Percentiles rank a stretch among this genome's conserved stretches.
Evolutionary conservation across 2,329 filamentous ascomycete species (phyloP).

Genomic region (Colletotrichum sansevieriae): DNA sequence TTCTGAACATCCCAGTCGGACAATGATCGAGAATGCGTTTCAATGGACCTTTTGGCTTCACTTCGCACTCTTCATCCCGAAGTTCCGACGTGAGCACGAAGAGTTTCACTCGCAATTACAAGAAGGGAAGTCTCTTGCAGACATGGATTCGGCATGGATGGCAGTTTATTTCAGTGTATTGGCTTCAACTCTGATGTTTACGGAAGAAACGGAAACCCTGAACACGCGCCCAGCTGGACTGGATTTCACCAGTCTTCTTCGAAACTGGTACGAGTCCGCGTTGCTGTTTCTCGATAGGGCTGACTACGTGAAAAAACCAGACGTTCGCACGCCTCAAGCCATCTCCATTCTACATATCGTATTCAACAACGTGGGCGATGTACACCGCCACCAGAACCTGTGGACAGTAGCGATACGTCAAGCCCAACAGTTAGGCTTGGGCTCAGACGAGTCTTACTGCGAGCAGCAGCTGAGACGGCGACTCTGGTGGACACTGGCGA

Average conservation of each 20-base stretch:
- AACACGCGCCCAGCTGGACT: neutral
- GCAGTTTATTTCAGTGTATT: neutral
- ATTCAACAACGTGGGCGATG: neutral
- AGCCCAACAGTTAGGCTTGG: neutral
- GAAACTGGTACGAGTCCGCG: neutral
- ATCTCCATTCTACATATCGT: neutral
- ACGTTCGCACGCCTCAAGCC: neutral
- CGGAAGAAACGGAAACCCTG: neutral
- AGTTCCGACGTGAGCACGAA: neutral
- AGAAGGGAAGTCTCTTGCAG: neutral
- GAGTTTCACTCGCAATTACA: neutral
- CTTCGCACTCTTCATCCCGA: neutral
- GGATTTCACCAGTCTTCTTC: neutral
- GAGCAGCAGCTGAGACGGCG: neutral
- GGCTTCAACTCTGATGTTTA: conserved; percentile 8
- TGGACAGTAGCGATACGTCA: conserved; percentile 7
- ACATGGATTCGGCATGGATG: neutral
- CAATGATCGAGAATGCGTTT: neutral
- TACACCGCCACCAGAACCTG: neutral
- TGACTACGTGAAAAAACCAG: neutral
- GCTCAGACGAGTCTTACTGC: neutral
- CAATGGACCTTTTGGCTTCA: conserved; percentile 12
- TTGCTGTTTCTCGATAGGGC: neutral
- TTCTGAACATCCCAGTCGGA: neutral
- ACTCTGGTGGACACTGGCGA: conserved; percentile 8